A percentile compares a stretch with the other conserved stretches of the same genome.
These are phyloP conservation scores for Hortaea werneckii DNA, from an alignment of 2,329 filamentous ascomycete species.

Conservation along the genomic window DNA sequence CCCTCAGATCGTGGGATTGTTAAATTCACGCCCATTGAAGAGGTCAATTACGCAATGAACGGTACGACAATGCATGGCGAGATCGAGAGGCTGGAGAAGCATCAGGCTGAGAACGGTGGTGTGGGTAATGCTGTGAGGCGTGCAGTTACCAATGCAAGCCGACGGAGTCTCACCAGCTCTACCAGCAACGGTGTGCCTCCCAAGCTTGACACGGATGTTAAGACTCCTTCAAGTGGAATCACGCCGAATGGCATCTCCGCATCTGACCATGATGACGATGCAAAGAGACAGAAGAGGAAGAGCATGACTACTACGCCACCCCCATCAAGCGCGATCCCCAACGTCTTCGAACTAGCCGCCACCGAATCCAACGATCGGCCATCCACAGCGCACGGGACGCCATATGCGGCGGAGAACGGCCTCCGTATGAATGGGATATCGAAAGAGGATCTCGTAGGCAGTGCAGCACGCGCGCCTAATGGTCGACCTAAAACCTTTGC, in stretches of 20 bases:
- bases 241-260: background rate
- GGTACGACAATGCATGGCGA: conserved; percentile 60
- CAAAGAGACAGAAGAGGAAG: background rate
- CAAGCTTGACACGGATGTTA: conserved; percentile 13
- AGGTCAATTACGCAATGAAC: conserved; percentile 62
- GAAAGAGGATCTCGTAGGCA: conserved; percentile 10
- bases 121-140: conserved; percentile 32
- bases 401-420: conserved; percentile 16
- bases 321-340: conserved; percentile 3
- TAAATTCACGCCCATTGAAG: conserved; percentile 57
- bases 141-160: conserved; percentile 19
- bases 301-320: conserved; percentile 4
- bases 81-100: conserved; percentile 49
- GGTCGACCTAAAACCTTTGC: conserved; percentile 20
- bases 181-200: conserved; percentile 12
- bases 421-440: conserved; percentile 25
- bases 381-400: conserved; percentile 13
- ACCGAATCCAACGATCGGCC: conserved; percentile 17
- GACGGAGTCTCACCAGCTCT: conserved; percentile 19
- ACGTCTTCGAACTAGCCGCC: conserved; percentile 17
- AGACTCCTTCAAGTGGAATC: background rate
- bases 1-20: conserved; percentile 57
- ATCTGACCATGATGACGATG: background rate
- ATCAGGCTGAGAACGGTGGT: conserved; percentile 28
- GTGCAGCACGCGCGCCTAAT: conserved; percentile 6